Conservation (phyloP, 2,329 filamentous ascomycete genomes). For the Diaporthe capsici region DNA sequence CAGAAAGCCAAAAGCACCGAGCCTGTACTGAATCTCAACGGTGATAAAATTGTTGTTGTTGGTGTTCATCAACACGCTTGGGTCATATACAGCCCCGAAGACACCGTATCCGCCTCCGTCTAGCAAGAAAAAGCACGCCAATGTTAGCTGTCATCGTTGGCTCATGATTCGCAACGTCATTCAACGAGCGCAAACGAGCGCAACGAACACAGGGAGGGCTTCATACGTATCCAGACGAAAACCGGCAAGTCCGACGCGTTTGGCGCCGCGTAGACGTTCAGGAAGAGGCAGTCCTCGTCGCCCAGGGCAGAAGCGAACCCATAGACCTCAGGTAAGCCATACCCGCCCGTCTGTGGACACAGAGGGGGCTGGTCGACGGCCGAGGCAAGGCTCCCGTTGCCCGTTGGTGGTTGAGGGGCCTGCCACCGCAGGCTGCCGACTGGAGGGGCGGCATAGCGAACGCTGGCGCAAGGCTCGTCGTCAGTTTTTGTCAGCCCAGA, state of each 20-base stretch:
- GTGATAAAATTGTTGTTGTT: constrained; percentile 58
- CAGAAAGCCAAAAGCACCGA: constrained; percentile 63
- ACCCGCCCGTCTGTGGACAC: constrained; percentile 49
- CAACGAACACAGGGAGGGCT: constrained; percentile 37
- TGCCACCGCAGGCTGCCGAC: constrained; percentile 48
- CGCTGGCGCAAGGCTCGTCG: constrained; percentile 37
- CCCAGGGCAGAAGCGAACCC: constrained; percentile 48
- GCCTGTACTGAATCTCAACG: constrained; percentile 63
- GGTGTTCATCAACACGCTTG: constrained; percentile 32
- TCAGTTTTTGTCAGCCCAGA: not conserved
- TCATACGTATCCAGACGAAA: constrained; percentile 57
- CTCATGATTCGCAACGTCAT: not conserved
- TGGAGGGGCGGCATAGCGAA: constrained; percentile 49
- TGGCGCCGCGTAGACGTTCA: constrained; percentile 62
- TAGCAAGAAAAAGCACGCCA: not conserved
- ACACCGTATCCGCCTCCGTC: constrained; percentile 42
- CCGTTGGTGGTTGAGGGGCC: constrained; percentile 45
- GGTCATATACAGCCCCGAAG: constrained; percentile 22
- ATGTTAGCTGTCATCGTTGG: not conserved
- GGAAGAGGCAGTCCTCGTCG: constrained; percentile 63
- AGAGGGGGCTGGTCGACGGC: constrained; percentile 48
- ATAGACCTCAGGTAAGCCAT: constrained; percentile 46
- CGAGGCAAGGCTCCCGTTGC: constrained; percentile 41
- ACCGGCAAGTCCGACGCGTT: constrained; percentile 61
- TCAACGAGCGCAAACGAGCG: too few species aligned